Evolutionary conservation across 2,329 filamentous ascomycete species (phyloP).

Genomic region (Xylariales sp.): DNA sequence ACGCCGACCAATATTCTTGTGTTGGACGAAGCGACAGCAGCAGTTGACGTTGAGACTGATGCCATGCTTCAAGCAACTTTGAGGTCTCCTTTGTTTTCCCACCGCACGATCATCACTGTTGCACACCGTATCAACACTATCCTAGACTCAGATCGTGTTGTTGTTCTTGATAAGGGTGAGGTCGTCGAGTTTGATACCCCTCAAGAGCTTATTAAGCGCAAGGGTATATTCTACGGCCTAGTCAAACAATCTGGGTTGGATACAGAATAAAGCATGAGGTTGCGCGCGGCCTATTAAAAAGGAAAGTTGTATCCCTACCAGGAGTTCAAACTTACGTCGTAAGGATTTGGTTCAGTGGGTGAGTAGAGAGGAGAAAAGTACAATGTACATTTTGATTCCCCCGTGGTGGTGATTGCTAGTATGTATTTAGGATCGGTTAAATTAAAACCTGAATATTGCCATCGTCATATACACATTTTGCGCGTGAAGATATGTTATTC

Average conservation of each 20-base stretch:
- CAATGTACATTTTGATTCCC: too few relatives aligned
- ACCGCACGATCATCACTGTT: constrained; percentile 96
- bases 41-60: constrained; percentile 64
- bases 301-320: too few relatives aligned
- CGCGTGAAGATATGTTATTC: too few relatives aligned
- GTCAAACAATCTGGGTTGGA: constrained; percentile 85
- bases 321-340: too few relatives aligned
- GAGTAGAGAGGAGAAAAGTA: too few relatives aligned
- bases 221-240: constrained; percentile 81
- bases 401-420: too few relatives aligned
- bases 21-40: constrained; percentile 91
- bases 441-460: too few relatives aligned
- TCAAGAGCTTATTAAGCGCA: constrained; percentile 66
- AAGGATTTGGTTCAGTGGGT: too few relatives aligned
- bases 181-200: constrained; percentile 94
- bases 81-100: constrained; percentile 67
- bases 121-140: constrained; percentile 98
- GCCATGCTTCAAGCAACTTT: constrained; percentile 62
- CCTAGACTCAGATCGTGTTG: constrained; percentile 79
- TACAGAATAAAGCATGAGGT: constrained; percentile 33
- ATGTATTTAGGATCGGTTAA: too few relatives aligned
- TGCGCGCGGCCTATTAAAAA: too few relatives aligned
- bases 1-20: constrained; percentile 97
- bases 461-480: too few relatives aligned
- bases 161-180: constrained; percentile 85